Conservation (phyloP, 441 rosid genomes). For the Erysimum cheiri region DNA sequence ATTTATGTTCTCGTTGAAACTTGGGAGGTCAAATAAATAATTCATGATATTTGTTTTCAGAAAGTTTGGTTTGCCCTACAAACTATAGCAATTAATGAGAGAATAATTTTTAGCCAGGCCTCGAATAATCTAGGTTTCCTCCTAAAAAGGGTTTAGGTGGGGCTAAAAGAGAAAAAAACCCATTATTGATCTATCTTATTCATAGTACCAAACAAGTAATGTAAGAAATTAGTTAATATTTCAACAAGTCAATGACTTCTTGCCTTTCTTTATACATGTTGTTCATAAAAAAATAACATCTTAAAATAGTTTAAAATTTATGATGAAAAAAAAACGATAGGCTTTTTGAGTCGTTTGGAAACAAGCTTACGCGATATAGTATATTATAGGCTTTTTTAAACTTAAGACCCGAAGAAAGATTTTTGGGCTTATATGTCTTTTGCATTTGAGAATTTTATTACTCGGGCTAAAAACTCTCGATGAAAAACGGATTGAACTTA, state of each 20-base stretch:
- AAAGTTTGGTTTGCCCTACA: neutral
- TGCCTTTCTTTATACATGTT: no score
- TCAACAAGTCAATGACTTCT: neutral
- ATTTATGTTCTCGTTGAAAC: neutral
- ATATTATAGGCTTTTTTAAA: no score
- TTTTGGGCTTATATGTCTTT: no score
- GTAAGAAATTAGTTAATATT: neutral
- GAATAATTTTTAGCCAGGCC: constrained; percentile 6
- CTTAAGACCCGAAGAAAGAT: no score
- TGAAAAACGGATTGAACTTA: no score
- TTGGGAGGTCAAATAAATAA: neutral
- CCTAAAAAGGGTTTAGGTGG: constrained; percentile 20
- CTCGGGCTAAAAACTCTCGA: no score
- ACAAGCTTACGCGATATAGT: no score
- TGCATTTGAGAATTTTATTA: no score
- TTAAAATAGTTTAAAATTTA: no score
- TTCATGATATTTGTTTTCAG: neutral
- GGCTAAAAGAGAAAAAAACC: constrained; percentile 8
- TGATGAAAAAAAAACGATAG: no score
- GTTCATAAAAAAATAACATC: no score
- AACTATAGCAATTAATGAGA: neutral
- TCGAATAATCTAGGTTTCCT: constrained; percentile 28
- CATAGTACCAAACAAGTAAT: constrained; percentile 4
- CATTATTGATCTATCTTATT: constrained; percentile 16
- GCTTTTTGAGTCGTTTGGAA: no score